Evolutionary conservation across 2,329 filamentous ascomycete species (phyloP).

Genomic region (Colletotrichum lentis): DNA sequence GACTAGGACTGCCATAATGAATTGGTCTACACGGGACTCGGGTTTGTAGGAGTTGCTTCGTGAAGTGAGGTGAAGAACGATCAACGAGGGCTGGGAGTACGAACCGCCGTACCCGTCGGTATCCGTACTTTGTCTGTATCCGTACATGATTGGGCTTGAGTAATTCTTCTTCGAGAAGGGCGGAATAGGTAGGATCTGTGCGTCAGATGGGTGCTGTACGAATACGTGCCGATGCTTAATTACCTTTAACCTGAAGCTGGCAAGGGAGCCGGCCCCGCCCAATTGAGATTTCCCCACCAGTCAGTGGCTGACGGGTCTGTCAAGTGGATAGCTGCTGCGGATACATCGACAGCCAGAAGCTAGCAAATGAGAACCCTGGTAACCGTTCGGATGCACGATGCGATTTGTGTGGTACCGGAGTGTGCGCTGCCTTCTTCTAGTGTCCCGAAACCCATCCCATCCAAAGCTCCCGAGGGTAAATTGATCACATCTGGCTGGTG

Average conservation of each 20-base stretch:
- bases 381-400: constrained; percentile 15
- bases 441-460: not conserved
- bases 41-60: not conserved
- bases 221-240: constrained; percentile 16
- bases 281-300: constrained; percentile 36
- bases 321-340: constrained; percentile 1
- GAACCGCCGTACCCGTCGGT: not conserved
- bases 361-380: constrained; percentile 2
- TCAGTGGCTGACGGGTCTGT: constrained; percentile 27
- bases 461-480: not conserved
- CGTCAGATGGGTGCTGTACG: not conserved
- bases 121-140: not conserved
- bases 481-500: constrained; percentile 1
- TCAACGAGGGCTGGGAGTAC: not conserved
- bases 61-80: too few species aligned
- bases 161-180: too few species aligned
- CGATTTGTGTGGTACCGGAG: not conserved
- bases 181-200: not conserved
- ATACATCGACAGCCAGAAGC: not conserved
- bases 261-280: constrained; percentile 15
- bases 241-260: not conserved
- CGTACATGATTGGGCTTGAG: too few species aligned
- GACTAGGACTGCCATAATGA: too few species aligned
- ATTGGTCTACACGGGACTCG: too few species aligned
- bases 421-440: not conserved